Conservation (phyloP, 768 basidiomycete genomes). For the Trametes maxima region DNA sequence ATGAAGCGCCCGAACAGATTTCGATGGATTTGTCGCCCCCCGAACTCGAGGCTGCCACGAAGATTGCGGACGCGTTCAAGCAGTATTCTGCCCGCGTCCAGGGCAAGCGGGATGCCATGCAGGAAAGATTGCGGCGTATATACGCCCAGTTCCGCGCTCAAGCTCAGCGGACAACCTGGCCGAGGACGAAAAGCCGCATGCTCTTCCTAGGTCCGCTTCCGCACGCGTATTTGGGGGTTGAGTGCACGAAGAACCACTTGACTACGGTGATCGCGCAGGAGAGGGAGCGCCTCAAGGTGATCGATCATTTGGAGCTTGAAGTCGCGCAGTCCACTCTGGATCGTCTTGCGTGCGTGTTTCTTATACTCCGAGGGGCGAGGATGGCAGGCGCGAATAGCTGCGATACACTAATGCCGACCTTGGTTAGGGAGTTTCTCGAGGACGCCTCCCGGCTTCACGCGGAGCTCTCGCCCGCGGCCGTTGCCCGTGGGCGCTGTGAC, state of each 20-base stretch:
- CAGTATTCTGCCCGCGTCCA: background rate
- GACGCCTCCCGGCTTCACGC: background rate
- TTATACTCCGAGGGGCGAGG: background rate
- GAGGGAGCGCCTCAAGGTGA: background rate
- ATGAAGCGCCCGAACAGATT: too few relatives aligned
- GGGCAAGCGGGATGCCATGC: background rate
- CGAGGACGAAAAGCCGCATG: background rate
- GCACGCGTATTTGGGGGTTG: constrained; percentile 1
- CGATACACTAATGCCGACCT: too few relatives aligned
- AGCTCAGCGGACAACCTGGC: background rate
- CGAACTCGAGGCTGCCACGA: background rate
- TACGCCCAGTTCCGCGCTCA: background rate
- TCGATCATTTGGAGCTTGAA: constrained; percentile 2
- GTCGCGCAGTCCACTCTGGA: background rate
- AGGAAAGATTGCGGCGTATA: constrained; percentile 1
- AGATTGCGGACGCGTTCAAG: background rate
- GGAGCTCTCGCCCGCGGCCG: background rate
- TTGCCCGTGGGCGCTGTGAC: background rate
- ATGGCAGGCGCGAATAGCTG: too few relatives aligned
- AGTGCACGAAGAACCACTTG: background rate
- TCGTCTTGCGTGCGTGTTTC: background rate
- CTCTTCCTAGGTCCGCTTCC: background rate
- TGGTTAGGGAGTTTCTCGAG: background rate
- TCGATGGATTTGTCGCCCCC: background rate
- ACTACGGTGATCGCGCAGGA: background rate